These are phyloP conservation scores for Ceratocystis cubensis DNA, from an alignment of 2,329 filamentous ascomycete genomes.

Conservation along the genomic window DNA sequence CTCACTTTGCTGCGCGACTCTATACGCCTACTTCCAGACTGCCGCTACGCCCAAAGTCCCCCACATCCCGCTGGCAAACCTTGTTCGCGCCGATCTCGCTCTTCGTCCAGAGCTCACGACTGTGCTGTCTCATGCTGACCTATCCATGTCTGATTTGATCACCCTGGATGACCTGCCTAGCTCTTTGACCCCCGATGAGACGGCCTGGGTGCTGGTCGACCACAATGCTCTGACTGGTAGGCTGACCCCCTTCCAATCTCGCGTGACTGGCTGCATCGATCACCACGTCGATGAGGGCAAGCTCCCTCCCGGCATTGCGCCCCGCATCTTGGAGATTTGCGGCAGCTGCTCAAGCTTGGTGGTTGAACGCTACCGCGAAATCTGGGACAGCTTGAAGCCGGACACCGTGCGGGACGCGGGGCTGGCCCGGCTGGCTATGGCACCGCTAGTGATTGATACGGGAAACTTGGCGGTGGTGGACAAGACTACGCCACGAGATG, in stretches of 20 bases:
- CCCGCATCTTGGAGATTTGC: conserved; percentile 50
- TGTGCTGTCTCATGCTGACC: conserved; percentile 48
- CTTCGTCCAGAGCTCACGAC: conserved; percentile 62
- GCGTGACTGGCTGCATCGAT: conserved; percentile 57
- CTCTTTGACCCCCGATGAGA: conserved; percentile 40
- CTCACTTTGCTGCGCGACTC: conserved; percentile 60
- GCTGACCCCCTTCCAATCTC: conserved; percentile 39
- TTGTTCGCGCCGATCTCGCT: conserved; percentile 52
- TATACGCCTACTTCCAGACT: conserved; percentile 62
- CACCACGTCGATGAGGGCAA: conserved; percentile 63
- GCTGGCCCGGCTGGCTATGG: conserved; percentile 55
- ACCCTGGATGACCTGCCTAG: conserved; percentile 42
- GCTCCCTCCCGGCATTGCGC: conserved; percentile 36
- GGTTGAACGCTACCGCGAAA: conserved; percentile 42
- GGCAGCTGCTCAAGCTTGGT: conserved; percentile 66
- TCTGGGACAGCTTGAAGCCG: conserved; percentile 36
- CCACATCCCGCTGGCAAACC: conserved; percentile 62
- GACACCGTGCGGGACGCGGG: conserved; percentile 37
- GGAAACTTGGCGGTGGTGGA: conserved; percentile 46
- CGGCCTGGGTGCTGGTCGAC: conserved; percentile 60
- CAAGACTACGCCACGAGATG: conserved; percentile 55
- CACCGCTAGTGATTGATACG: conserved; percentile 63
- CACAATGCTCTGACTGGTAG: conserved; percentile 60
- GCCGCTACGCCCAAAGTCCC: conserved; percentile 41
- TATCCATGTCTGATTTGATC: conserved; percentile 49